Evolutionary conservation across 1,284 basidiomycete species (phyloP).

Genomic region (Thecaphora frezii): DNA sequence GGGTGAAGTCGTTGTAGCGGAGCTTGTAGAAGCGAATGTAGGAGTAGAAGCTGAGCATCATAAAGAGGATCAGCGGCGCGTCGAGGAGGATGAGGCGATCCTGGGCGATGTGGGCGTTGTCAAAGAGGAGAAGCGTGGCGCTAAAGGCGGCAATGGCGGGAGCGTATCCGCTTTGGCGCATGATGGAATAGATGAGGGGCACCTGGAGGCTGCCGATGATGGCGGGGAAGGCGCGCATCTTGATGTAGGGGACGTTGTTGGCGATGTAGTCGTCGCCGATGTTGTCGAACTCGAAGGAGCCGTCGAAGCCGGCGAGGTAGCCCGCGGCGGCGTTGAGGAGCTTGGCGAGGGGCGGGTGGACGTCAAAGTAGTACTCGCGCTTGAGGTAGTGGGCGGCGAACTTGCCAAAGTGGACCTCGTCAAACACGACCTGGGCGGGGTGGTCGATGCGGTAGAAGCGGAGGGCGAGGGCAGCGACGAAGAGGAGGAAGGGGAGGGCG

Average conservation of each 20-base stretch:
- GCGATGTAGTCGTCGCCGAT: conserved; percentile 91
- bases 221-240: conserved; percentile 87
- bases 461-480: conserved; percentile 30
- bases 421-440: conserved; percentile 56
- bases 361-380: conserved; percentile 89
- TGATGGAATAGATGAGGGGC: conserved; percentile 89
- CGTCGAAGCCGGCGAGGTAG: conserved; percentile 95
- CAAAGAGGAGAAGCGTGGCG: conserved; percentile 83
- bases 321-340: conserved; percentile 73
- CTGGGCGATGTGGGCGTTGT: conserved; percentile 94
- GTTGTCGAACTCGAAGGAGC: conserved; percentile 86
- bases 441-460: conserved; percentile 43
- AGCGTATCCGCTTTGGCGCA: conserved; percentile 96
- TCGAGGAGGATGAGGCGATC: conserved; percentile 94
- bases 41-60: conserved; percentile 87
- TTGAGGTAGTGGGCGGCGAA: conserved; percentile 57
- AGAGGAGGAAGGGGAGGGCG: conserved; percentile 25
- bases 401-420: conserved; percentile 59
- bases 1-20: conserved; percentile 68
- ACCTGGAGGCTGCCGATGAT: conserved; percentile 85
- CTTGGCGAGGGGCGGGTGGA: conserved; percentile 77
- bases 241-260: conserved; percentile 87
- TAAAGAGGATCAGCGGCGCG: conserved; percentile 91
- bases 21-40: conserved; percentile 95
- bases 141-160: conserved; percentile 85